Conservation (phyloP, 345 rosid species). For the Rhizophora mangle region DNA sequence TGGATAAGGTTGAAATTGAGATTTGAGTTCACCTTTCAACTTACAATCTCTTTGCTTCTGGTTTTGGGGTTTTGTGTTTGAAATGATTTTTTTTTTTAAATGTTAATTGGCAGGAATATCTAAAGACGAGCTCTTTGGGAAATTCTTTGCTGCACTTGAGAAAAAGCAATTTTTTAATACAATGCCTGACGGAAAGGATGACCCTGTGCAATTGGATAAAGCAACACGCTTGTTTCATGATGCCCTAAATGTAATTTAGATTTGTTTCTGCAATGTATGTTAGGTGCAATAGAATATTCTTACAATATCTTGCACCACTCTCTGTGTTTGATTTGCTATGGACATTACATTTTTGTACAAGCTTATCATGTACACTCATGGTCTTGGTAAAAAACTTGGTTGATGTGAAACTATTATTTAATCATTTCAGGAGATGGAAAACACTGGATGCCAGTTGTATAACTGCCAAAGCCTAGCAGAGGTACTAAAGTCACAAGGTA, state of each 20-base stretch:
- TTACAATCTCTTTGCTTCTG: constrained; percentile 1
- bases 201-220: constrained; percentile 60
- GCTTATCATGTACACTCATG: not conserved
- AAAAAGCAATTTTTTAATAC: constrained; percentile 50
- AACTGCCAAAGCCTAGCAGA: constrained; percentile 58
- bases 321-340: not conserved
- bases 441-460: constrained; percentile 49
- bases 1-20: not conserved
- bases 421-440: constrained; percentile 70
- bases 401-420: constrained; percentile 19
- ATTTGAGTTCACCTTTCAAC: not conserved
- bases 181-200: constrained; percentile 61
- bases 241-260: constrained; percentile 53
- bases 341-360: constrained; percentile 4
- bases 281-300: constrained; percentile 3
- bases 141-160: constrained; percentile 79
- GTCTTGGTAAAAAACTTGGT: not conserved
- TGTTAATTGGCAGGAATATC: constrained; percentile 47
- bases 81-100: constrained; percentile 10
- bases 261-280: constrained; percentile 18
- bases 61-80: constrained; percentile 1
- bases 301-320: too few relatives aligned
- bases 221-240: constrained; percentile 69
- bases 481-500: constrained; percentile 74
- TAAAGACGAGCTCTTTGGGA: constrained; percentile 77